phyloP scores from a whole-genome alignment of 306 rosid species.

The Mimosa pudica region DNA sequence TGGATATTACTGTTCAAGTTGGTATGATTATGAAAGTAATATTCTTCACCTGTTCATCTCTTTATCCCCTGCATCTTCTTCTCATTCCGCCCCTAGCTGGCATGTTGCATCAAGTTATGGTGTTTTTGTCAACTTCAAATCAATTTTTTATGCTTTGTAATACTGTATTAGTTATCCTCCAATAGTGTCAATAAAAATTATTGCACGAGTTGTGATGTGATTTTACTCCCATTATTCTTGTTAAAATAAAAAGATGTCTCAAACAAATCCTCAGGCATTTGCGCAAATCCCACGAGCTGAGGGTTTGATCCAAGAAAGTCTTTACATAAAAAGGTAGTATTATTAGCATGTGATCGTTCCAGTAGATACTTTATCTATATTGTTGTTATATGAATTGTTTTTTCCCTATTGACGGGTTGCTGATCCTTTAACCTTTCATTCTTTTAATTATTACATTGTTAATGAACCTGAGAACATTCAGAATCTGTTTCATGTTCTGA shows the following conservation, averaged over 20 bases:
- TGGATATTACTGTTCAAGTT: background rate
- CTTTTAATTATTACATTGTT: background rate
- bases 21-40: background rate
- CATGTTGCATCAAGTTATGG: background rate
- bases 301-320: background rate
- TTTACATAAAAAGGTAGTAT: background rate
- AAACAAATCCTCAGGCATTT: background rate
- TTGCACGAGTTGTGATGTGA: background rate
- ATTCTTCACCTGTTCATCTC: background rate
- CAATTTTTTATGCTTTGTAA: background rate
- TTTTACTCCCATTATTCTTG: background rate
- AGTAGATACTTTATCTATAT: background rate
- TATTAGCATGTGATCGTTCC: background rate
- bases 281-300: background rate
- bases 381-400: background rate
- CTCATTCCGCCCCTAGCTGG: background rate
- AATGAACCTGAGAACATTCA: conserved; percentile 4
- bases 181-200: background rate
- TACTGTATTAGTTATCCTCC: background rate
- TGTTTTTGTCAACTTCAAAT: background rate
- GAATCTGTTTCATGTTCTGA: background rate
- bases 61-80: background rate
- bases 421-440: background rate
- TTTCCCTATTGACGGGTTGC: background rate
- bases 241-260: background rate